Percentiles rank a stretch among this genome's conserved stretches.
phyloP scores from a whole-genome alignment of 1,284 basidiomycete species.

The Melanopsichium pennsylvanicum region DNA sequence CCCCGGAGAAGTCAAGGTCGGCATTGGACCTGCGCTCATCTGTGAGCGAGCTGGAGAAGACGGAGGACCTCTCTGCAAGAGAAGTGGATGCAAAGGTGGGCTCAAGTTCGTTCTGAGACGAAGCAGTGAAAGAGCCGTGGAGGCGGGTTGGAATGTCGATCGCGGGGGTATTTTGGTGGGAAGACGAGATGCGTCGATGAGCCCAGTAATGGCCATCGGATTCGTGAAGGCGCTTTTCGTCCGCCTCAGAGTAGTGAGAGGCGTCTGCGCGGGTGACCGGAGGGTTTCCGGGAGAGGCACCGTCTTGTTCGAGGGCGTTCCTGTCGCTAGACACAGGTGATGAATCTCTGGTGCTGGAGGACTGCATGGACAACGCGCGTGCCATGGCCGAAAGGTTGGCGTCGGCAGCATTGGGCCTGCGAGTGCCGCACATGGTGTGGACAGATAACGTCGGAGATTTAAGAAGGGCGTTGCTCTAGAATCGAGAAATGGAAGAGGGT shows the following conservation, averaged over 20 bases:
- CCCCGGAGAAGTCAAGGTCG: slow-evolving; percentile 42
- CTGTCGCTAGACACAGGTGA: slow-evolving; percentile 41
- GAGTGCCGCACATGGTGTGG: slow-evolving; percentile 33
- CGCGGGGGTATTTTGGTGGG: slow-evolving; percentile 22
- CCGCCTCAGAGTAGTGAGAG: slow-evolving; percentile 51
- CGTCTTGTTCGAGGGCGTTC: slow-evolving; percentile 27
- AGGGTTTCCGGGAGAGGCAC: slow-evolving; percentile 27
- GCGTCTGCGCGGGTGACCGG: slow-evolving; percentile 39
- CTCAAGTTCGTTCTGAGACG: slow-evolving; percentile 38
- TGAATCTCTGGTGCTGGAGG: slow-evolving; percentile 16
- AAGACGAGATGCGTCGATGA: slow-evolving; percentile 42
- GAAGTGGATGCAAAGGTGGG: slow-evolving; percentile 36
- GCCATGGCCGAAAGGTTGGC: slow-evolving; percentile 27
- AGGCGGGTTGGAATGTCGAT: slow-evolving; percentile 33
- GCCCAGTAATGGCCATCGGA: slow-evolving; percentile 50
- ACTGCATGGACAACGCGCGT: slow-evolving; percentile 15
- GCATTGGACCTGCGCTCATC: slow-evolving; percentile 41
- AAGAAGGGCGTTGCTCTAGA: no score
- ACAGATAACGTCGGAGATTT: no score
- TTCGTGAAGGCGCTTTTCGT: slow-evolving; percentile 56
- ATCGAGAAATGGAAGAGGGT: no score
- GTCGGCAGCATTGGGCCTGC: slow-evolving; percentile 23
- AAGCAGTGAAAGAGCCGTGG: slow-evolving; percentile 33
- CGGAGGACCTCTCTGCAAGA: slow-evolving; percentile 33
- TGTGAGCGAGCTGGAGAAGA: slow-evolving; percentile 27